Evolutionary conservation across 78 protist species (phyloP).

Genomic region (Pelomyxa schiedti): DNA sequence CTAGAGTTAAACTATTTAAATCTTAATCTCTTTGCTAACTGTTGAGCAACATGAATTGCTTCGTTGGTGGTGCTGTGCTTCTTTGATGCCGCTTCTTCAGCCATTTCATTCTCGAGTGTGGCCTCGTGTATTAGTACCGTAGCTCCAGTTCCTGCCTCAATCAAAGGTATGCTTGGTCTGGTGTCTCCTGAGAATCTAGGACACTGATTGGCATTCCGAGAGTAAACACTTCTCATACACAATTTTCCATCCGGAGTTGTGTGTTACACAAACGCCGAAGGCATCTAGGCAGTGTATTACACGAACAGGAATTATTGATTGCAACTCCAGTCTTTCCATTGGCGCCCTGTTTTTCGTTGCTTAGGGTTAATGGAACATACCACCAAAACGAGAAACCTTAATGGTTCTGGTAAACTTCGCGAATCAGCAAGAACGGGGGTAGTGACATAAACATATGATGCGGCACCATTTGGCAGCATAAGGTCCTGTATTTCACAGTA

Average conservation of each 20-base stretch:
- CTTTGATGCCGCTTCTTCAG: conserved; percentile 39
- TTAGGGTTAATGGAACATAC: background rate
- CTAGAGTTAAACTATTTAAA: too few relatives aligned
- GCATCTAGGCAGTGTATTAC: conserved; percentile 58
- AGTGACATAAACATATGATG: background rate
- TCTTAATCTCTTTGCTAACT: too few relatives aligned
- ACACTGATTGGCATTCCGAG: background rate
- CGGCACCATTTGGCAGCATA: background rate
- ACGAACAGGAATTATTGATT: conserved; percentile 8
- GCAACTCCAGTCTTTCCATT: background rate
- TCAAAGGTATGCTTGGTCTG: conserved; percentile 54
- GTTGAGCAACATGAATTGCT: conserved; percentile 52
- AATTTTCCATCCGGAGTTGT: conserved; percentile 24
- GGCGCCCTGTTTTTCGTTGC: background rate
- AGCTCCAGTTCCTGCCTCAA: conserved; percentile 31
- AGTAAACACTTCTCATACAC: conserved; percentile 4
- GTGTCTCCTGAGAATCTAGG: conserved; percentile 83
- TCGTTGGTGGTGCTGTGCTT: conserved; percentile 57
- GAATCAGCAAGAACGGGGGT: background rate
- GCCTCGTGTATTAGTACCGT: conserved; percentile 84
- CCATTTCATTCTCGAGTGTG: conserved; percentile 80
- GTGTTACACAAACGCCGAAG: conserved; percentile 37
- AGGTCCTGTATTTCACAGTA: background rate
- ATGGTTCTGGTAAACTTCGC: background rate
- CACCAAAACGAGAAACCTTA: background rate